These are phyloP conservation scores for Pseudocercospora vitis DNA, from an alignment of 2,329 filamentous ascomycete species.

Conservation along the genomic window DNA sequence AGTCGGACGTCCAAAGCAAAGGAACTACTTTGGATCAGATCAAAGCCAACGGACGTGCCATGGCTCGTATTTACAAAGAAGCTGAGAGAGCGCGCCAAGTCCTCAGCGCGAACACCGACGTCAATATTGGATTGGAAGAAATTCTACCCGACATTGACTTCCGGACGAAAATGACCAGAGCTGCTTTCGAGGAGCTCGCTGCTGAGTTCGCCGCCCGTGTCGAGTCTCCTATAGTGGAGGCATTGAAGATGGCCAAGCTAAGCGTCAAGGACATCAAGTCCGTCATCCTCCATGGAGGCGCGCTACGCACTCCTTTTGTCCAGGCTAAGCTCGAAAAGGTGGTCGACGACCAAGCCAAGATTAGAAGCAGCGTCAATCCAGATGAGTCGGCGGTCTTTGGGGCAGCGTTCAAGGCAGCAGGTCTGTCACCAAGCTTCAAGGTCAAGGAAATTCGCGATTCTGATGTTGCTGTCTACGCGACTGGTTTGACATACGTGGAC, in stretches of 20 bases:
- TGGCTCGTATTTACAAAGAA: conserved; percentile 90
- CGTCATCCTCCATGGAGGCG: conserved; percentile 89
- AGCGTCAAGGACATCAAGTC: conserved; percentile 77
- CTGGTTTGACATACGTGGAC: conserved; percentile 70
- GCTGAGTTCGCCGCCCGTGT: conserved; percentile 68
- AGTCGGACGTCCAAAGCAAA: conserved; percentile 61
- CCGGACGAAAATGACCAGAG: conserved; percentile 80
- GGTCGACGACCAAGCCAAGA: conserved; percentile 70
- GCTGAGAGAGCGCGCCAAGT: conserved; percentile 84
- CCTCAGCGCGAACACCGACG: conserved; percentile 87
- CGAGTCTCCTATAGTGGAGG: conserved; percentile 66
- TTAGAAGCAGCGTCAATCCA: conserved; percentile 92
- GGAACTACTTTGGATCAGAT: conserved; percentile 64
- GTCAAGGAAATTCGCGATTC: conserved; percentile 91
- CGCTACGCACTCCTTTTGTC: conserved; percentile 87
- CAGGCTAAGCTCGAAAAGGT: conserved; percentile 81
- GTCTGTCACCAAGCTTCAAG: conserved; percentile 90
- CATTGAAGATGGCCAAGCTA: conserved; percentile 71
- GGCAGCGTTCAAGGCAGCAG: conserved; percentile 88
- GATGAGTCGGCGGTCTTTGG: conserved; percentile 97
- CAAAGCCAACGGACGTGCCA: conserved; percentile 74
- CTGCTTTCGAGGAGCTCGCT: conserved; percentile 78
- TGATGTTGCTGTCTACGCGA: conserved; percentile 73
- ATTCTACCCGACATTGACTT: conserved; percentile 92
- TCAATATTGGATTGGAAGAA: conserved; percentile 77